phyloP scores from a whole-genome alignment of 768 basidiomycete species.

The Suillus variegatus region DNA sequence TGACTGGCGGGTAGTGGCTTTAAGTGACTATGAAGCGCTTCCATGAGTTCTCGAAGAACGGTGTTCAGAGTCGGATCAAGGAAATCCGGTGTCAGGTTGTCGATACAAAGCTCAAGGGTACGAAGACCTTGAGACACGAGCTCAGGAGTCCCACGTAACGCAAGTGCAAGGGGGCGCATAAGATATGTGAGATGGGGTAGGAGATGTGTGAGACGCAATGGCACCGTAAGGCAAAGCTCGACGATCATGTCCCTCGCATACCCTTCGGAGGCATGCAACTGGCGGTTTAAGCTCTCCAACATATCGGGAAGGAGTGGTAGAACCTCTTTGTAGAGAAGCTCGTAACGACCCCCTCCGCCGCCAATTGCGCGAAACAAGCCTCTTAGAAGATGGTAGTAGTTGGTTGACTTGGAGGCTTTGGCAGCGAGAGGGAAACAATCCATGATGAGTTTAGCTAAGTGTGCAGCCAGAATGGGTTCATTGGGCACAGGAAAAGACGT shows the following conservation, averaged over 20 bases:
- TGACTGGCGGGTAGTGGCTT: conserved; percentile 89
- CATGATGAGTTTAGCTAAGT: conserved; percentile 92
- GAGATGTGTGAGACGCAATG: conserved; percentile 91
- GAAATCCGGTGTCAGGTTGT: conserved; percentile 97
- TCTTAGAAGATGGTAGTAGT: conserved; percentile 91
- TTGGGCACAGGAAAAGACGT: conserved; percentile 70
- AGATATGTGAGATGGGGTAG: conserved; percentile 93
- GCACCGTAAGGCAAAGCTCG: conserved; percentile 96
- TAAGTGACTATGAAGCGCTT: conserved; percentile 87
- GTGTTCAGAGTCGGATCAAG: conserved; percentile 94
- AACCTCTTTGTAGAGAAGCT: conserved; percentile 93
- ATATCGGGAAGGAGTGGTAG: conserved; percentile 95
- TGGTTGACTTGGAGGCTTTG: conserved; percentile 85
- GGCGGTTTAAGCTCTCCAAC: conserved; percentile 91
- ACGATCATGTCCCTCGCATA: conserved; percentile 88
- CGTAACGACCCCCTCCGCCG: conserved; percentile 90
- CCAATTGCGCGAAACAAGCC: conserved; percentile 93
- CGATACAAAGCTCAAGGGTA: conserved; percentile 97
- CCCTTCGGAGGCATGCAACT: conserved; percentile 84
- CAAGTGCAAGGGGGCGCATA: conserved; percentile 94
- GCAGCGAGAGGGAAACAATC: conserved; percentile 94
- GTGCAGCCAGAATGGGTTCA: conserved; percentile 91
- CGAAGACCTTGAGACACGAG: conserved; percentile 93
- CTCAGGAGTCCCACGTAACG: conserved; percentile 83
- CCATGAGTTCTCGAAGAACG: conserved; percentile 92